Conservation (phyloP, 2,329 filamentous ascomycete genomes). For the Hypoxylon sp. region DNA sequence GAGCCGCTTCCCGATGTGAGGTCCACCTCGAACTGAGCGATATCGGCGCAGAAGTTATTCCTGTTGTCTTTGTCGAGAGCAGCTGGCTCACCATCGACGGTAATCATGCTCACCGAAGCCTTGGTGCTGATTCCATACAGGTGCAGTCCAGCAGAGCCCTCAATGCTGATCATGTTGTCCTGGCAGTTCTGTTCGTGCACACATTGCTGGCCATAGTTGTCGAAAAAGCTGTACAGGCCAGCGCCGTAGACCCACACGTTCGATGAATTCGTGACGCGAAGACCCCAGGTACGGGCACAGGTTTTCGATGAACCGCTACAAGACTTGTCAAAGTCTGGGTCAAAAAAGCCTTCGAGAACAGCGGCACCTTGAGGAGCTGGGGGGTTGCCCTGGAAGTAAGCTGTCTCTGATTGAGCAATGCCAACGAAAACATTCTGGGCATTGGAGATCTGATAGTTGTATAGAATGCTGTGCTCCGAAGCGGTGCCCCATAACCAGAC, state of each 20-base stretch:
- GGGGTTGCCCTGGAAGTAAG: slow-evolving; percentile 88
- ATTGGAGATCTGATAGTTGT: slow-evolving; percentile 87
- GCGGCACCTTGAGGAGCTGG: slow-evolving; percentile 76
- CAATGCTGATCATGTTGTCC: slow-evolving; percentile 80
- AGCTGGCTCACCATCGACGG: slow-evolving; percentile 66
- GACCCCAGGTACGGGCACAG: slow-evolving; percentile 82
- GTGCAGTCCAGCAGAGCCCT: slow-evolving; percentile 69
- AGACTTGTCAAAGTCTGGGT: slow-evolving; percentile 75
- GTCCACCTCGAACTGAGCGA: slow-evolving; percentile 63
- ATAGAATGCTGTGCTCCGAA: slow-evolving; percentile 75
- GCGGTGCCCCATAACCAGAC: slow-evolving; percentile 86
- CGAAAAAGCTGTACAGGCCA: slow-evolving; percentile 85
- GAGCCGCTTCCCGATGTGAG: slow-evolving; percentile 22
- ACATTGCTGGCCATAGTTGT: slow-evolving; percentile 82
- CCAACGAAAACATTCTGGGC: slow-evolving; percentile 86
- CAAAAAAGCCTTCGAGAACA: slow-evolving; percentile 68
- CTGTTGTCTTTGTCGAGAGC: slow-evolving; percentile 72
- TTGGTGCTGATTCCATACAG: slow-evolving; percentile 81
- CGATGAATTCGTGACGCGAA: slow-evolving; percentile 76
- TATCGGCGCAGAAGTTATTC: slow-evolving; percentile 74
- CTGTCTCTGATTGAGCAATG: slow-evolving; percentile 89
- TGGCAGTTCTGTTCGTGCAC: slow-evolving; percentile 78
- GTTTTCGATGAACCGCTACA: slow-evolving; percentile 61
- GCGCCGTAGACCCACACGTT: slow-evolving; percentile 79
- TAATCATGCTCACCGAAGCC: slow-evolving; percentile 80